Evolutionary conservation across 495 filamentous ascomycete species (phyloP), one percentile per base, ranked within the genome.

Genomic region (Aspergillus hancockii): DNA sequence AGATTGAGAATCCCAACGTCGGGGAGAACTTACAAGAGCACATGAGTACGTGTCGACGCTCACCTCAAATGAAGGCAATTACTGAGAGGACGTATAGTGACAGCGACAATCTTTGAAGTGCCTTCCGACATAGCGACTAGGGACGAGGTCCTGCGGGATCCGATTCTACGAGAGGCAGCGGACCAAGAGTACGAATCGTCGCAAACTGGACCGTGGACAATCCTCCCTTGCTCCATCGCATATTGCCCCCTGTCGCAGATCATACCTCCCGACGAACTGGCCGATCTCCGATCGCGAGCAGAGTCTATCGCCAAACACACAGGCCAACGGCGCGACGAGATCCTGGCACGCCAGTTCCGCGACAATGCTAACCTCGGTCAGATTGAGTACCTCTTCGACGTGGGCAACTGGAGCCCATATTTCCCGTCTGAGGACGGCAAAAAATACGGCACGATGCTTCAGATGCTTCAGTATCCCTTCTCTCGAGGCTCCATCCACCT

Each of bases 1-100:
- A 77, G 22, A 65, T 83, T 4, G 64, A 76, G 22, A 77, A 75
- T 32, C 66, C 78, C 0, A 76, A 77, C 18, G 83, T 86, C 2
- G 83, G 83, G 6, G 76, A 80, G 51, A 85, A 85, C 43, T 65
- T 85, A 3, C 83, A 86, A 59, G 83, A 85, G 30, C 82, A 85
- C 58, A 58, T 79, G 52, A 78, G 79, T 77, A 68, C 45, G 3
- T 36, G 8, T 9, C 13, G 3, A 10, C 71, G 57, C 36, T 54
- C 32, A n/a, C 54, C n/a, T 75, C 12, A 63, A 74, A 16, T 72
- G 70, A 45, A 54, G n/a, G 58, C 7, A 67, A 63, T 12, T 72
- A 75, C 1, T 74, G 74, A 2, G 73, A 74, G 45, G 70, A 76
- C 55, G 56, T 79, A 25, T 19, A 80, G 77, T 78, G 71, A 79